Percentiles rank a stretch among this genome's conserved stretches.
Evolutionary conservation across 768 basidiomycete species (phyloP).

Genomic region (Rhizopogon vinicolor): DNA sequence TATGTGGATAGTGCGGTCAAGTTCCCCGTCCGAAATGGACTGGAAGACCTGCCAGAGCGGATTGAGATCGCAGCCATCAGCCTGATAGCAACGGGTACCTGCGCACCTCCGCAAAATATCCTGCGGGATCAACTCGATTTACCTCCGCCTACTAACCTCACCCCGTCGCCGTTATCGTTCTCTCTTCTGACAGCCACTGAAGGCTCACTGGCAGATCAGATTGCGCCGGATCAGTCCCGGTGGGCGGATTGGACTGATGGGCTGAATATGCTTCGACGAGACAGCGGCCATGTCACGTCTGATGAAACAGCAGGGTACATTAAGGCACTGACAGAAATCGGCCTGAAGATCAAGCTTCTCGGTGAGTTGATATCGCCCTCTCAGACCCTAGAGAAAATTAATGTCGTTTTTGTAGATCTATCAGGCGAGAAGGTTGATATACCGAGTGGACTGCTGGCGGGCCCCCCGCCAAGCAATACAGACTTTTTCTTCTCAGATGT

Average conservation of each 20-base stretch:
- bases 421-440: slow-evolving; percentile 89
- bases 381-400: not conserved
- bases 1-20: slow-evolving; percentile 80
- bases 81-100: slow-evolving; percentile 75
- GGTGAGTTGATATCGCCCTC: slow-evolving; percentile 41
- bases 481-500: slow-evolving; percentile 86
- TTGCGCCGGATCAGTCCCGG: slow-evolving; percentile 70
- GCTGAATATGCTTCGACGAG: slow-evolving; percentile 78
- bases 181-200: slow-evolving; percentile 68
- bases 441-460: slow-evolving; percentile 72
- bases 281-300: slow-evolving; percentile 79
- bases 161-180: slow-evolving; percentile 69
- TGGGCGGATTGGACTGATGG: slow-evolving; percentile 97
- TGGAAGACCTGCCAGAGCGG: slow-evolving; percentile 85
- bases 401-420: slow-evolving; percentile 49
- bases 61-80: slow-evolving; percentile 78
- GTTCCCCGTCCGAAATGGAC: slow-evolving; percentile 71
- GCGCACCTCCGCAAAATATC: slow-evolving; percentile 62
- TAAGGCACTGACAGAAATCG: slow-evolving; percentile 84
- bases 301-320: slow-evolving; percentile 86
- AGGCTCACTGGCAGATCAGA: slow-evolving; percentile 70
- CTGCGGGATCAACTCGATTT: slow-evolving; percentile 58
- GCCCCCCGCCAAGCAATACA: slow-evolving; percentile 71
- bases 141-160: slow-evolving; percentile 46
- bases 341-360: slow-evolving; percentile 84